phyloP scores from a whole-genome alignment of 1,139 yeast genomes.

The Hyphopichia wangnamkhiaoensis region DNA sequence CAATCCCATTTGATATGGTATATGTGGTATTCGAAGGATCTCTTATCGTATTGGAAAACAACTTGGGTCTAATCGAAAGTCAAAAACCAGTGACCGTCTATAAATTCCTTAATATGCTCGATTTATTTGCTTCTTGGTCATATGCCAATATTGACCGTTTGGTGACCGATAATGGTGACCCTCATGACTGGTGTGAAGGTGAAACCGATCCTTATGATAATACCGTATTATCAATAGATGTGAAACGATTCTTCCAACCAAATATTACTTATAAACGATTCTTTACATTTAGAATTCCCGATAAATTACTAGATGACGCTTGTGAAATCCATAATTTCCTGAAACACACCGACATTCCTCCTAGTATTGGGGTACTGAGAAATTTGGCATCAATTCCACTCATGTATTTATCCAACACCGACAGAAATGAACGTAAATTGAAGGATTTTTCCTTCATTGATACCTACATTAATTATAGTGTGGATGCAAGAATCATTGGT shows the following conservation, averaged over 20 bases:
- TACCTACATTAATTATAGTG: slow-evolving; percentile 37
- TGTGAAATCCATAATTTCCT: slow-evolving; percentile 40
- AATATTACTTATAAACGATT: slow-evolving; percentile 41
- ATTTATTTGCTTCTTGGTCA: slow-evolving; percentile 49
- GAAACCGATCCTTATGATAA: slow-evolving; percentile 48
- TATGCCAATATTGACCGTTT: slow-evolving; percentile 48
- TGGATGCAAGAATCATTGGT: slow-evolving; percentile 47
- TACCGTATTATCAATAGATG: slow-evolving; percentile 38
- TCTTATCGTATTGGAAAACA: slow-evolving; percentile 27
- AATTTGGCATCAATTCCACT: slow-evolving; percentile 19
- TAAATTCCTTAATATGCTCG: slow-evolving; percentile 46
- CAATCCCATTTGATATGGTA: slow-evolving; percentile 37
- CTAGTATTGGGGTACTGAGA: slow-evolving; percentile 38
- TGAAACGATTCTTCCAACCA: slow-evolving; percentile 41
- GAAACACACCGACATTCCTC: slow-evolving; percentile 39
- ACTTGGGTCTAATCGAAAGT: slow-evolving; percentile 29
- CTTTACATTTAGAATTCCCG: slow-evolving; percentile 45
- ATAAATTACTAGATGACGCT: slow-evolving; percentile 41
- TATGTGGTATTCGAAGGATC: slow-evolving; percentile 36
- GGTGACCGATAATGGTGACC: slow-evolving; percentile 48
- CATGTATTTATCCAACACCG: slow-evolving; percentile 19
- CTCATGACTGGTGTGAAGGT: slow-evolving; percentile 52
- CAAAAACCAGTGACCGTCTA: slow-evolving; percentile 28
- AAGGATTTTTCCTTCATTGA: slow-evolving; percentile 43
- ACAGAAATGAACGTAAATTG: slow-evolving; percentile 15